phyloP scores from a whole-genome alignment of 108 stramenopile genomes.

The Aureococcus anophagefferens region DNA sequence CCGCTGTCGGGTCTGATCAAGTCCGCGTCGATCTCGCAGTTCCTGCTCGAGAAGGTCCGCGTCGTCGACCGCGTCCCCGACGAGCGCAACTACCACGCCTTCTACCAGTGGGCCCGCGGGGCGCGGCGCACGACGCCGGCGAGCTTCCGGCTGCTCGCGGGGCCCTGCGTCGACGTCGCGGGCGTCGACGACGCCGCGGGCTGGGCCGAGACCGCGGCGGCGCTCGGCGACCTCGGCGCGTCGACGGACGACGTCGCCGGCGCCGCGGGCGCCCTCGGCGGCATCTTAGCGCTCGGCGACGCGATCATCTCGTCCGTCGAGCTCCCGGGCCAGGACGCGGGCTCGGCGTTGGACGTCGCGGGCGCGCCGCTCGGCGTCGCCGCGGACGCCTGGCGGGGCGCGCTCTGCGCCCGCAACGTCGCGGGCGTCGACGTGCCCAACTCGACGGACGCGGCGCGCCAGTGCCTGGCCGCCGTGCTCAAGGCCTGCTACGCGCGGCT shows the following conservation, averaged over 20 bases:
- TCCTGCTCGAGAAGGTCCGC: conserved; percentile 80
- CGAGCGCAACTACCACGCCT: conserved; percentile 39
- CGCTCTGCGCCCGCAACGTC: conserved; percentile 3
- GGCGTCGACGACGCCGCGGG: conserved; percentile 7
- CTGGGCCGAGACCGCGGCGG: conserved; percentile 2
- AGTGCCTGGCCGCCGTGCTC: conserved; percentile 82
- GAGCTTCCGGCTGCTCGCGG: not conserved
- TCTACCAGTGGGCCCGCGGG: conserved; percentile 22
- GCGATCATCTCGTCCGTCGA: conserved; percentile 24
- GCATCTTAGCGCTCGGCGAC: conserved; percentile 39
- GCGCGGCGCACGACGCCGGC: too few species aligned
- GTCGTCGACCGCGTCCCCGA: conserved; percentile 56
- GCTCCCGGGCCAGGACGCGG: not conserved
- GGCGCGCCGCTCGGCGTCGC: conserved; percentile 14
- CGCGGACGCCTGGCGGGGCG: not conserved
- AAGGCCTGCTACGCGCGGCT: conserved; percentile 85
- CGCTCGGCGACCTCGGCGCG: conserved; percentile 17
- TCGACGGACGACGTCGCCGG: conserved; percentile 8
- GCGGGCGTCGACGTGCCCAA: conserved; percentile 15
- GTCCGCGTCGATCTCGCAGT: not conserved
- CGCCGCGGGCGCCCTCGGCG: conserved; percentile 32
- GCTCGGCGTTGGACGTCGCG: not conserved
- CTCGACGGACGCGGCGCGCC: conserved; percentile 58
- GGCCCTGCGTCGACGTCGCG: too few species aligned
- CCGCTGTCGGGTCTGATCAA: not conserved